Conservation (phyloP, 2,329 filamentous ascomycete species). For the Lachnellula cervina region DNA sequence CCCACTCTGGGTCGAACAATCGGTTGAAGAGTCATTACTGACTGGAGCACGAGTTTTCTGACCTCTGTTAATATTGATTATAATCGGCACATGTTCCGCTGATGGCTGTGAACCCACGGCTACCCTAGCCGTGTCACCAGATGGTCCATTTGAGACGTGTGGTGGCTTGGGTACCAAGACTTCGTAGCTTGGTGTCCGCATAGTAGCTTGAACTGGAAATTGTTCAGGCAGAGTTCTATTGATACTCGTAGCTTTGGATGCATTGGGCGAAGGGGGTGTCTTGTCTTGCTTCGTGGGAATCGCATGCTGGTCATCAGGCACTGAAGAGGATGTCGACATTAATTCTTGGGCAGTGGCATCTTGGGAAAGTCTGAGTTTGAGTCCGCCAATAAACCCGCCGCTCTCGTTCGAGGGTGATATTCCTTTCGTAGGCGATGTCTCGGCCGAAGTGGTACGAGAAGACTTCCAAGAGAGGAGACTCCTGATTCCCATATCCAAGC, state of each 20-base stretch:
- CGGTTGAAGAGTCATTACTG: constrained; percentile 8
- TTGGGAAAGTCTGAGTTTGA: constrained; percentile 27
- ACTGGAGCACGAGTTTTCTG: constrained; percentile 12
- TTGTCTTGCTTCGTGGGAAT: constrained; percentile 3
- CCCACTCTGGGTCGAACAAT: constrained; percentile 1
- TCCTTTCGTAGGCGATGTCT: constrained; percentile 7
- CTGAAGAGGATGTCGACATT: constrained; percentile 5
- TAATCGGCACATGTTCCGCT: constrained; percentile 10
- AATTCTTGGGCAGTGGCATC: constrained; percentile 19
- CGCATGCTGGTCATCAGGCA: neutral
- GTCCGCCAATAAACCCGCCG: constrained; percentile 28
- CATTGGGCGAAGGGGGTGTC: constrained; percentile 5
- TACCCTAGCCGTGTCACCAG: neutral
- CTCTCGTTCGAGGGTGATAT: constrained; percentile 3
- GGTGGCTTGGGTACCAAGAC: constrained; percentile 10
- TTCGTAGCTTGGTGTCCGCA: constrained; percentile 5
- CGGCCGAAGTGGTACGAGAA: constrained; percentile 1
- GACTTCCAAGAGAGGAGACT: constrained; percentile 18
- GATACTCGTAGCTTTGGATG: neutral
- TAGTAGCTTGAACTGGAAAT: too few relatives aligned
- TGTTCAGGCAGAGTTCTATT: neutral
- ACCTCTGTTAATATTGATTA: constrained; percentile 13
- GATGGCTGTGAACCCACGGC: neutral
- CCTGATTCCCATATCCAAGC: constrained; percentile 22
- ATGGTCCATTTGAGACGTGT: constrained; percentile 11